Conservation (phyloP, 1,284 basidiomycete genomes). For the Lentinula novae-zelandiae region DNA sequence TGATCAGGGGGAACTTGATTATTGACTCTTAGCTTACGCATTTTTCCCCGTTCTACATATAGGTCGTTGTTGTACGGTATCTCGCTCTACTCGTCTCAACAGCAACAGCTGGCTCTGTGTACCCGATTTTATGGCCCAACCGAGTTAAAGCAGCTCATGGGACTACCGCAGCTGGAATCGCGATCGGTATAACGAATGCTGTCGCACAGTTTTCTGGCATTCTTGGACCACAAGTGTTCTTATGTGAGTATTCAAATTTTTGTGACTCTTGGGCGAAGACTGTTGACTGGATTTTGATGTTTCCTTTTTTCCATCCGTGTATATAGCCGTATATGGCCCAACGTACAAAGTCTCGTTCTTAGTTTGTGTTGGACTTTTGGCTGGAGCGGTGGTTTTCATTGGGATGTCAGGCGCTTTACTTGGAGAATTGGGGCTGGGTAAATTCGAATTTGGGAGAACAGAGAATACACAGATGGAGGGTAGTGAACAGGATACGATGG, state of each 20-base stretch:
- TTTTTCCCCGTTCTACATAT: neutral
- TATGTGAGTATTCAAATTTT: constrained; percentile 1
- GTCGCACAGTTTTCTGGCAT: constrained; percentile 13
- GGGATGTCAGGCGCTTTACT: constrained; percentile 6
- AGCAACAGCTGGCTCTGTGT: constrained; percentile 12
- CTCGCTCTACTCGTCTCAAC: constrained; percentile 16
- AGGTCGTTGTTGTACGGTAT: constrained; percentile 9
- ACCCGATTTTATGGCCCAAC: constrained; percentile 15
- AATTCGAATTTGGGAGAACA: neutral
- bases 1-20: too few relatives aligned
- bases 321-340: constrained; percentile 12
- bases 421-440: neutral
- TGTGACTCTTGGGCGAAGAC: too few relatives aligned
- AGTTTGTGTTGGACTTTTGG: constrained; percentile 10
- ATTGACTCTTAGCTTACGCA: constrained; percentile 12
- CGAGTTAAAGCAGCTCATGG: constrained; percentile 18
- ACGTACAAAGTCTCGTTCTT: constrained; percentile 13
- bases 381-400: constrained; percentile 8
- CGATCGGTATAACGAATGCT: constrained; percentile 16
- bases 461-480: neutral
- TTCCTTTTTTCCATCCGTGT: neutral
- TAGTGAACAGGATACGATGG: too few relatives aligned
- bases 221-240: constrained; percentile 13
- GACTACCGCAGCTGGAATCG: constrained; percentile 18
- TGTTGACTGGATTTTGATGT: too few relatives aligned